Evolutionary conservation across 1,139 yeast genomes (phyloP), one percentile per base, ranked within the genome.

Genomic region (Meyerozyma smithsonii): DNA sequence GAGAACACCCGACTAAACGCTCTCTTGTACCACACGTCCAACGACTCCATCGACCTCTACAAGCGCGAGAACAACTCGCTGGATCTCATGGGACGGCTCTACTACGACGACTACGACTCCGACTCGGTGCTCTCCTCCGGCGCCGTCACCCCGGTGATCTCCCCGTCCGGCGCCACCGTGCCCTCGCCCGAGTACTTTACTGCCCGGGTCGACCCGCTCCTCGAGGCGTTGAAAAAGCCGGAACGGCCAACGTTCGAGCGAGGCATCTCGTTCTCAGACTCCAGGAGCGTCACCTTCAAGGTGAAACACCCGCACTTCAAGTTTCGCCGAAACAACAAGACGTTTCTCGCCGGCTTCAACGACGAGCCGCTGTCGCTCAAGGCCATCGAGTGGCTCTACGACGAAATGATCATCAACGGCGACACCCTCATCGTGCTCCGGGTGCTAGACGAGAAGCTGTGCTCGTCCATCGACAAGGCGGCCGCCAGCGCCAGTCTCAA

Each of bases 351-450:
- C 19, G 88, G 87, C 2, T 79, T 69, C 47, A 81, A 79, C 53
- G 72, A 72, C 35, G 81, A 79, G 46, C 60, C 61, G 20, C 81
- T 79, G 50, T 77, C 84, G 8, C 60, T 76, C 20, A 68, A 69
- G 37, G 87, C 88, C 2, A 62, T 82, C 20, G 77, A 72, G 44
- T 83, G 89, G 89, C 62, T 82, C 8, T 64, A 83, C 42, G 82
- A 79, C 41, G 83, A 82, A 49, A 68, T 82, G 64, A 68, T 76
- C 10, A 70, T 72, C 26, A 75, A 80, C 50, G 85, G 85, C 10
- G 89, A 82, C 54, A 81, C 84, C 17, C 61, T 82, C 11, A 72
- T 82, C 4, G 73, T 83, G 32, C 55, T 82, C 16, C 74, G 80
- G 43, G 88, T 79, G 1, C 58, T 82, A 32, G 81, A 81, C 40